Conservation (phyloP, 2,329 filamentous ascomycete species). For the Neurospora sp. region DNA sequence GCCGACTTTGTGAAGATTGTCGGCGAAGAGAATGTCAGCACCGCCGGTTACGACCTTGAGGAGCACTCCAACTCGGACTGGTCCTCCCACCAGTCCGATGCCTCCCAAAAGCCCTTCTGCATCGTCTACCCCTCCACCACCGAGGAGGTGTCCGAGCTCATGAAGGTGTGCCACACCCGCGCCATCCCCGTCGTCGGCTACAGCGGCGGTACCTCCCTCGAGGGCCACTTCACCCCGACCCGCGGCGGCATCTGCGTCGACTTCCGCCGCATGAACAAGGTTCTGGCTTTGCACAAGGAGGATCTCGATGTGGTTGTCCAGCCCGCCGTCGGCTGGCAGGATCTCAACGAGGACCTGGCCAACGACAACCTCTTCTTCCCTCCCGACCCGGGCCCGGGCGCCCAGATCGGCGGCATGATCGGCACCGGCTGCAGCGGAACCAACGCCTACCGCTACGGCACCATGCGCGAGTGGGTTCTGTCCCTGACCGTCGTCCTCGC, state of each 20-base stretch:
- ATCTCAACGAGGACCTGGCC: constrained; percentile 66
- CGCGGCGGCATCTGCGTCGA: constrained; percentile 77
- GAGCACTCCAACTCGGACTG: constrained; percentile 51
- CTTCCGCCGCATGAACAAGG: constrained; percentile 75
- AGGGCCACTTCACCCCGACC: constrained; percentile 81
- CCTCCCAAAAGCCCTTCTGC: constrained; percentile 48
- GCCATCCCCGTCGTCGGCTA: constrained; percentile 79
- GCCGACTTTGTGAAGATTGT: constrained; percentile 56
- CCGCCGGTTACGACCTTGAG: constrained; percentile 41
- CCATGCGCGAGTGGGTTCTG: constrained; percentile 90
- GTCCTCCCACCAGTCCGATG: constrained; percentile 46
- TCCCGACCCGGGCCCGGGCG: constrained; percentile 81
- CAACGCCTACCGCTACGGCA: constrained; percentile 86
- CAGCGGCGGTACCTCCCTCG: constrained; percentile 79
- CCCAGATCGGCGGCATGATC: constrained; percentile 86
- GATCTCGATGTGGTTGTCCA: constrained; percentile 70
- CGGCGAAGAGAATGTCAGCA: constrained; percentile 56
- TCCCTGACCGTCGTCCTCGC: constrained; percentile 80
- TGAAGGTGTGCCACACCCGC: constrained; percentile 77
- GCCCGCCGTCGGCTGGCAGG: constrained; percentile 78
- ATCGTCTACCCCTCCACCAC: constrained; percentile 70
- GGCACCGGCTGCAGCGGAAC: constrained; percentile 67
- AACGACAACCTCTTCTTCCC: constrained; percentile 79
- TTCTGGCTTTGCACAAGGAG: constrained; percentile 65
- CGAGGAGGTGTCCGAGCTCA: constrained; percentile 74